Evolutionary conservation across 306 rosid species (phyloP), one percentile per base, ranked within the genome.

Genomic region (Fragaria iinumae): DNA sequence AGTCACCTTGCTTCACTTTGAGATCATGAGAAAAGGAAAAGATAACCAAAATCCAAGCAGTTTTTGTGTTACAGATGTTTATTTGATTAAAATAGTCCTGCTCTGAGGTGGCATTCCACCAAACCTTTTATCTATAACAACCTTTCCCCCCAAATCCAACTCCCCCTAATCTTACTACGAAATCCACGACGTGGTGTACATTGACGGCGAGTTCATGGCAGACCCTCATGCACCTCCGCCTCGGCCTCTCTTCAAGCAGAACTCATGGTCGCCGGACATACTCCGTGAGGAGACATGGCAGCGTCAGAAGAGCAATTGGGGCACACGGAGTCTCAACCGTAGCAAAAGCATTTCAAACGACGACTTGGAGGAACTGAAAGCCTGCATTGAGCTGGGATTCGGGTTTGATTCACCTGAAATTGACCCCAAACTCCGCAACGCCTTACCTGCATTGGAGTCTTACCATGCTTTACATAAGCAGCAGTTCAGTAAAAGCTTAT

Each of bases 261-360:
- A 72, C 44, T 88, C 97, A 0, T 89, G 91, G 97, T 87, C 97
- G 8, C 92, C 92, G 2, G 98, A 91, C 55, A 84, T 55, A 60
- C 75, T 77, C 55, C 86, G 97, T 3, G 96, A 93, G 21, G 96
- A 91, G 84, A 93, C 92, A 12, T 93, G 98, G 98, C 84, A 77
- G 21, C 79, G 92, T 63, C 82, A 89, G 20, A 91, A 81, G 74
- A 80, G 79, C 4, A 81, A 56, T 9, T 56, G 70, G 38, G 21
- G 47, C 25, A 11, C 18, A 39, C 43, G 12, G 17, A 64, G 60
- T 67, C 79, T 6, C 13, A 62, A 79, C 23, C 78, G 71, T 39
- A 83, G 74, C 84, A 84, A 81, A 78, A 93, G 96, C 70, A 70
- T 93, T 8, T 86, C 91, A 23, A 91, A 89, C 67, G 91, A 91